Base-by-base conservation (phyloP, 495 filamentous ascomycete genomes). In the Articulospora tetracladia region DNA sequence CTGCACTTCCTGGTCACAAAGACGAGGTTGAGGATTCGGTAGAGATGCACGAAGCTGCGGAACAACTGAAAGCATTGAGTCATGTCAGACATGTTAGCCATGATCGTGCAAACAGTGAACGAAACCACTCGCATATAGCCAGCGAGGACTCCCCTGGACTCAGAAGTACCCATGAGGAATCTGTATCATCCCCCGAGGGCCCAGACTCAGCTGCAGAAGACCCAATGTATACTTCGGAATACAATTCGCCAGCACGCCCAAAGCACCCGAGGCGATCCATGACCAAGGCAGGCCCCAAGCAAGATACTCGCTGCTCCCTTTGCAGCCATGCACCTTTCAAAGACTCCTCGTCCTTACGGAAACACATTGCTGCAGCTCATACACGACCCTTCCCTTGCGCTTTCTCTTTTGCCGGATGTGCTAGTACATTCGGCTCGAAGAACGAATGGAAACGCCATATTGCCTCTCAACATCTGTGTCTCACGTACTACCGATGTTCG, bases 401-500 rank as follows among this genome's bases (percentile, higher is more conserved):
- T 39, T 94, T 97, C 70, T 80, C 83, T 13, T 85, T 83, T 55
- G 95, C 93, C 59, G 89, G 87, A n/a, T 98, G 94, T 70, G 70
- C 70, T 7, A 91, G 89, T 64, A 92, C 85, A 0, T 97, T 98
- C 68, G 86, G 85, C 11, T 92, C 89, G 34, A 98, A 98, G 69
- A 98, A 97, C 66, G 94, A 98, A 70, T 98, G 93, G 93, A 95
- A 97, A 70, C 86, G 94, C 0, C 94, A 98, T 72, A 87, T 97
- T 61, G 81, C 82, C 26, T 93, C 91, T 1, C 90, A 97, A 66
- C 94, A 98, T 70, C 77, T 98, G 58, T 90, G 88, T 58, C 76
- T 93, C 19, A 86, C 86, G 39, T 92, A 87, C 72, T 98, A 90
- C 72, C 85, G 90, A 36, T 98, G 94, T 70, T 82, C 80, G 20